Evolutionary conservation across 352 stramenopile species (phyloP), one percentile per base, ranked within the genome.

Genomic region (Globisporangium cederbergense): DNA sequence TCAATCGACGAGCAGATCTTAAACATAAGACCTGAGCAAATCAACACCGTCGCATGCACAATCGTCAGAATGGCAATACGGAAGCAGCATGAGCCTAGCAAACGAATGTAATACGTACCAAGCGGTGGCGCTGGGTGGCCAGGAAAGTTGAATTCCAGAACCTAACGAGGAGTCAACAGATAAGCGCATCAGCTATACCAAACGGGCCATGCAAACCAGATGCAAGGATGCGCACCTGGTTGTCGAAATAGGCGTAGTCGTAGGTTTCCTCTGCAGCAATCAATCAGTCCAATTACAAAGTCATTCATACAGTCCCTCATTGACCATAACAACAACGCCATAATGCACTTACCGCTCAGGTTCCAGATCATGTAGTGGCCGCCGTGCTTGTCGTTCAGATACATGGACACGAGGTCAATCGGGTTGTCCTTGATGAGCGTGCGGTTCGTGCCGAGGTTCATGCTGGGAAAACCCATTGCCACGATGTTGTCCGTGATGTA

Each of bases 351-450:
- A 89, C 80, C 81, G 63, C 88, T 98, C 18, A 99, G 72, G 77
- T 99, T 99, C 93, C 95, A 99, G 62, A 99, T 97, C 93, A 99
- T 98, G 74, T 97, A 99, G 64, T 97, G 83, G n/a, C 93, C 93
- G 13, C 75, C 75, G 67, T 99, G 97, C 63, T 94, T 89, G 20
- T 86, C 83, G 67, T 97, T 89, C n/a, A 99, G 74, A 71, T 99
- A 96, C 70, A 97, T 93, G 28, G 90, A 81, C 18, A 99, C 89
- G 36, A 95, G 66, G 50, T 97, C 88, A 70, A 97, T 96, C 28
- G 88, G 84, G 68, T 97, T 97, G 60, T 96, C 88, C 62, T 88
- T 81, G 22, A 95, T 75, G 10, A 90, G 72, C 66, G 79, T 86
- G 34, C 79, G 80, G 67, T 94, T 93, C 42, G 71, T 77, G 54